These are phyloP conservation scores for Fusarium mangiferae DNA, from an alignment of 2,329 filamentous ascomycete genomes.

Conservation along the genomic window DNA sequence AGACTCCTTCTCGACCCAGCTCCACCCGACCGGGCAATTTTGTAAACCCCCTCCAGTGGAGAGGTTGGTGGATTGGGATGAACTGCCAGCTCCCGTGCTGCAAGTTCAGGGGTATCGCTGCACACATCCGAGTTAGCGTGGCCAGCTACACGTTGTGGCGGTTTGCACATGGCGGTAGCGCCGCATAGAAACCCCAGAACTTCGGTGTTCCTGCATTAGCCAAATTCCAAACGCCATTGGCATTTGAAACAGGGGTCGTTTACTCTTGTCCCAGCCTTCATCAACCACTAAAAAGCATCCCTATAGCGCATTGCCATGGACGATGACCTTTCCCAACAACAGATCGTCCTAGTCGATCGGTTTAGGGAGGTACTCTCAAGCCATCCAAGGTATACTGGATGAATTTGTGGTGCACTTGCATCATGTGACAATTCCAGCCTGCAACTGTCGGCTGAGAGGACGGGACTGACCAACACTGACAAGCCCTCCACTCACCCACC, in stretches of 20 bases:
- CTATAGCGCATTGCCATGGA: constrained; percentile 12
- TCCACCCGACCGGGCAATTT: constrained; percentile 32
- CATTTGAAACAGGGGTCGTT: constrained; percentile 45
- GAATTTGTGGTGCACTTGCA: neutral
- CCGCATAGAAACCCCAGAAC: constrained; percentile 40
- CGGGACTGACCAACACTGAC: constrained; percentile 14
- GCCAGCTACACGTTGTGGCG: constrained; percentile 39
- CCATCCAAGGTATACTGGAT: constrained; percentile 13
- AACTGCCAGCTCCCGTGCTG: constrained; percentile 42
- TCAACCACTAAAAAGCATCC: constrained; percentile 25
- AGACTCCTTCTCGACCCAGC: constrained; percentile 25
- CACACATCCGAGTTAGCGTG: constrained; percentile 32
- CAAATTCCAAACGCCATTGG: constrained; percentile 38
- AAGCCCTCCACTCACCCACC: constrained; percentile 25
- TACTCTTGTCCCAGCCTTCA: constrained; percentile 24
- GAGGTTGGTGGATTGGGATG: constrained; percentile 37
- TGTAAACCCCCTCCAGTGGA: constrained; percentile 32
- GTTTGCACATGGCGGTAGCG: constrained; percentile 36
- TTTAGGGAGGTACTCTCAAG: constrained; percentile 1
- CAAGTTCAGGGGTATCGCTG: constrained; percentile 39
- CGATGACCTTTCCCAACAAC: neutral
- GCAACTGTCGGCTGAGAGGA: constrained; percentile 1
- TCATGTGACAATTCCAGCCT: constrained; percentile 36
- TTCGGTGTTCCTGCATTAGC: constrained; percentile 47
- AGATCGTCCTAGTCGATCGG: constrained; percentile 8